phyloP scores from a whole-genome alignment of 1,139 yeast species.

The Kluyveromyces marxianus region DNA sequence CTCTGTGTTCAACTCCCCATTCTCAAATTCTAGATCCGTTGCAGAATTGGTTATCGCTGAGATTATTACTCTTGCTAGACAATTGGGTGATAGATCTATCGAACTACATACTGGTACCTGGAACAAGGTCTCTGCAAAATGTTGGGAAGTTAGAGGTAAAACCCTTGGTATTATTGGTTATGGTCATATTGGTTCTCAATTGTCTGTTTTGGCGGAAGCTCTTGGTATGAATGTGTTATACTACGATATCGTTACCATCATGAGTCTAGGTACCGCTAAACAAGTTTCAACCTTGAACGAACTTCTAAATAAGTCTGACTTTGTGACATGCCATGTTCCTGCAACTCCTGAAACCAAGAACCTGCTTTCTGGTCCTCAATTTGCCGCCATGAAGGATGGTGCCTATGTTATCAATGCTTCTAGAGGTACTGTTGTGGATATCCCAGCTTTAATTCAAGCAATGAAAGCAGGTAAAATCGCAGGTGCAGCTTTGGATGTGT shows the following conservation, averaged over 20 bases:
- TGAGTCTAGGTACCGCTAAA: slow-evolving; percentile 95
- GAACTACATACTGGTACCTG: slow-evolving; percentile 96
- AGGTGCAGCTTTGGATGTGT: slow-evolving; percentile 96
- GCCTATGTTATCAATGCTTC: slow-evolving; percentile 91
- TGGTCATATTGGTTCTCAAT: slow-evolving; percentile 97
- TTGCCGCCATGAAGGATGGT: slow-evolving; percentile 95
- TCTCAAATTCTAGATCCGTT: slow-evolving; percentile 96
- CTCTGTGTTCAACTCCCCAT: slow-evolving; percentile 97
- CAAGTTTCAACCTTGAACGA: slow-evolving; percentile 85
- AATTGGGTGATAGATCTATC: slow-evolving; percentile 91
- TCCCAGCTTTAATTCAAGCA: slow-evolving; percentile 87
- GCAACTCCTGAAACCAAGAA: slow-evolving; percentile 89
- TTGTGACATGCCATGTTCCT: slow-evolving; percentile 91
- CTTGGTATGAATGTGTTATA: slow-evolving; percentile 97
- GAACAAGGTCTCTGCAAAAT: slow-evolving; percentile 91
- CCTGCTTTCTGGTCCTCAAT: slow-evolving; percentile 82
- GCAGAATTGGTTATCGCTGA: slow-evolving; percentile 97
- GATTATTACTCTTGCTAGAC: slow-evolving; percentile 89
- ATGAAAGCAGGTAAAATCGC: slow-evolving; percentile 91
- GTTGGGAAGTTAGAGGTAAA: slow-evolving; percentile 99
- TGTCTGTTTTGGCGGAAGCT: slow-evolving; percentile 93
- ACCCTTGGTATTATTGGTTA: slow-evolving; percentile 95
- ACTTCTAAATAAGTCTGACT: slow-evolving; percentile 73
- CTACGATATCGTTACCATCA: slow-evolving; percentile 85
- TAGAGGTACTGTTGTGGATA: slow-evolving; percentile 96